Evolutionary conservation across 345 rosid species (phyloP).

Genomic region (Salix brachista): DNA sequence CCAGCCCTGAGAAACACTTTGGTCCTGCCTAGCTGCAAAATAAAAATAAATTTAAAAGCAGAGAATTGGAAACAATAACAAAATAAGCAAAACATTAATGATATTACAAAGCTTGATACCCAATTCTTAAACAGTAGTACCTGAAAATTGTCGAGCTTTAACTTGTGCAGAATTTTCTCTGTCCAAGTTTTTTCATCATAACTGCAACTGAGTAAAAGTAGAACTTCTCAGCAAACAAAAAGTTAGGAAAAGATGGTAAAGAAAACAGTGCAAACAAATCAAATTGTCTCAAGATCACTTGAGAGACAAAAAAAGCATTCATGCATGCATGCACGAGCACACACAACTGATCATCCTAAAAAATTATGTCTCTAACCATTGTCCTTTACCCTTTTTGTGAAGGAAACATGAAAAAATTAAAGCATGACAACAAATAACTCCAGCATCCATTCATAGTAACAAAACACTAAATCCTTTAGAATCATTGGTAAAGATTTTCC

Average conservation of each 20-base stretch:
- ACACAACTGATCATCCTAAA: not conserved
- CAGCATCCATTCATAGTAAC: not conserved
- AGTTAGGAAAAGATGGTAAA: not conserved
- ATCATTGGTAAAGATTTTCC: not conserved
- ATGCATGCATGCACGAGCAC: not conserved
- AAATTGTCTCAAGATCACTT: not conserved
- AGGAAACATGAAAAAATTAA: not conserved
- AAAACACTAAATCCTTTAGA: not conserved
- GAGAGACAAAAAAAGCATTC: not conserved
- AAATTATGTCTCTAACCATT: not conserved
- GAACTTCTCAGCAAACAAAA: not conserved
- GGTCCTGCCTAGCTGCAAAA: conserved; percentile 79
- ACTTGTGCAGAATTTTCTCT: conserved; percentile 61
- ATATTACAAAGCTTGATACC: not conserved
- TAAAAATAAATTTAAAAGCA: conserved; percentile 9
- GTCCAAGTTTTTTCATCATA: conserved; percentile 73
- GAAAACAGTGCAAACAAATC: not conserved
- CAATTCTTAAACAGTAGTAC: conserved; percentile 29
- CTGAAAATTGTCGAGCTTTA: conserved; percentile 88
- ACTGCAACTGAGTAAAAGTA: conserved; percentile 31
- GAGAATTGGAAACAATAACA: conserved; percentile 6
- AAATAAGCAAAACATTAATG: not conserved
- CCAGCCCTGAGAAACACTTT: conserved; percentile 98
- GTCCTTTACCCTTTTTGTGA: not conserved
- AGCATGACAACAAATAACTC: conserved; percentile 1